Conservation (phyloP, 768 basidiomycete genomes). For the Auriscalpium vulgare region DNA sequence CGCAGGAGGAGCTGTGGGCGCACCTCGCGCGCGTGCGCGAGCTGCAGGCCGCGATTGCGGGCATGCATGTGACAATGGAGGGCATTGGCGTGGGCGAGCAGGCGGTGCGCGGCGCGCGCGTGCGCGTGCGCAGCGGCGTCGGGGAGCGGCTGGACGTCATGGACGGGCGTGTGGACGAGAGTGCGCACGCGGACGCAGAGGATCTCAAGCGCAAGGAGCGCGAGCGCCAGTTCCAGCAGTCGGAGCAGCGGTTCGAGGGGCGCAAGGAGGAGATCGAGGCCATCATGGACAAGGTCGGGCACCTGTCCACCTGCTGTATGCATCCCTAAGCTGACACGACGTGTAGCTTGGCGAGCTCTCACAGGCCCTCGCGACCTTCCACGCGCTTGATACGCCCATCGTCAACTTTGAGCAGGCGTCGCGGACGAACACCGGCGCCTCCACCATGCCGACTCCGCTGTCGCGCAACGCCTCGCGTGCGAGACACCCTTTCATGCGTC, state of each 20-base stretch:
- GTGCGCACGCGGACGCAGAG: constrained; percentile 36
- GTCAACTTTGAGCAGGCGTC: constrained; percentile 27
- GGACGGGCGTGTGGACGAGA: constrained; percentile 32
- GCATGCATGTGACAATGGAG: constrained; percentile 73
- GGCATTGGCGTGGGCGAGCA: constrained; percentile 34
- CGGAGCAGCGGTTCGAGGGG: constrained; percentile 62
- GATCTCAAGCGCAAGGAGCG: constrained; percentile 45
- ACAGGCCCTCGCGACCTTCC: constrained; percentile 33
- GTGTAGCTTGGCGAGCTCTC: constrained; percentile 50
- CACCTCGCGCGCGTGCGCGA: constrained; percentile 64
- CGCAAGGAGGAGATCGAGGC: constrained; percentile 60
- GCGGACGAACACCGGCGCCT: constrained; percentile 24
- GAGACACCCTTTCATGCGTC: constrained; percentile 16
- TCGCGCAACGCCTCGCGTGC: constrained; percentile 16
- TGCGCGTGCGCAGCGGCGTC: not conserved
- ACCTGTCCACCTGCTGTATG: not conserved
- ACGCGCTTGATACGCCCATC: constrained; percentile 33
- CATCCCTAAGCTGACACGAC: not conserved
- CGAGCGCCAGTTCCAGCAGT: constrained; percentile 60
- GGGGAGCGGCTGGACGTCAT: constrained; percentile 11
- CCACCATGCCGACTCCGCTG: constrained; percentile 18
- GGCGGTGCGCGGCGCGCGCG: not conserved
- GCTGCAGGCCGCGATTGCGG: constrained; percentile 63
- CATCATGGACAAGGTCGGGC: constrained; percentile 65
- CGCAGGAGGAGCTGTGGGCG: constrained; percentile 50